These are phyloP conservation scores for Candida yuanshanica DNA, from an alignment of 805 yeast species.

Conservation along the genomic window DNA sequence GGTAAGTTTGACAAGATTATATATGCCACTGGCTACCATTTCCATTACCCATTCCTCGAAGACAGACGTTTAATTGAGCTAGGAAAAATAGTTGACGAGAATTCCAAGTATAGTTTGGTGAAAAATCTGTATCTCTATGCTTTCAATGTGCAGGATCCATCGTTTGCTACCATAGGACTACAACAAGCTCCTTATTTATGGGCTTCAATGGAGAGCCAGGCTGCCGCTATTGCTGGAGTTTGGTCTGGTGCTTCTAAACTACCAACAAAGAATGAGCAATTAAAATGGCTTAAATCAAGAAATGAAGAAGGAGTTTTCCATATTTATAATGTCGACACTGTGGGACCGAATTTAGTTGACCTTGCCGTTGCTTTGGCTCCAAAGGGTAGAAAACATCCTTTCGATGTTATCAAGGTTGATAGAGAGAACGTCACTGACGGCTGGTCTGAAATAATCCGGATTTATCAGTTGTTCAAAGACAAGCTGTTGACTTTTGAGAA, in stretches of 20 bases:
- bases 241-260: constrained; percentile 38
- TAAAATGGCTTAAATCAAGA: constrained; percentile 27
- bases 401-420: constrained; percentile 1
- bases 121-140: constrained; percentile 40
- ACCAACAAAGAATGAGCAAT: constrained; percentile 37
- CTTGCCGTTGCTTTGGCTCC: constrained; percentile 21
- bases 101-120: constrained; percentile 13
- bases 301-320: constrained; percentile 14
- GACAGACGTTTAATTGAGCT: constrained; percentile 9
- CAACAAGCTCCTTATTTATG: constrained; percentile 37
- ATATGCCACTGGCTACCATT: constrained; percentile 46
- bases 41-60: constrained; percentile 34
- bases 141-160: constrained; percentile 40
- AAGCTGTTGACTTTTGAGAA: too few relatives aligned
- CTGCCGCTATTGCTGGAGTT: constrained; percentile 52
- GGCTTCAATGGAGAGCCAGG: constrained; percentile 44
- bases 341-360: constrained; percentile 22
- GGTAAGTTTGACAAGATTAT: constrained; percentile 33
- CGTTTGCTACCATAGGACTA: constrained; percentile 39
- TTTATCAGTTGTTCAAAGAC: background rate
- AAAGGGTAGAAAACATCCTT: constrained; percentile 23
- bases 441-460: background rate
- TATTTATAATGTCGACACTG: constrained; percentile 22
- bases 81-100: constrained; percentile 1
- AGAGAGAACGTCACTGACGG: background rate